phyloP scores from a whole-genome alignment of 441 rosid genomes.

The Pelargonium citronellum region DNA sequence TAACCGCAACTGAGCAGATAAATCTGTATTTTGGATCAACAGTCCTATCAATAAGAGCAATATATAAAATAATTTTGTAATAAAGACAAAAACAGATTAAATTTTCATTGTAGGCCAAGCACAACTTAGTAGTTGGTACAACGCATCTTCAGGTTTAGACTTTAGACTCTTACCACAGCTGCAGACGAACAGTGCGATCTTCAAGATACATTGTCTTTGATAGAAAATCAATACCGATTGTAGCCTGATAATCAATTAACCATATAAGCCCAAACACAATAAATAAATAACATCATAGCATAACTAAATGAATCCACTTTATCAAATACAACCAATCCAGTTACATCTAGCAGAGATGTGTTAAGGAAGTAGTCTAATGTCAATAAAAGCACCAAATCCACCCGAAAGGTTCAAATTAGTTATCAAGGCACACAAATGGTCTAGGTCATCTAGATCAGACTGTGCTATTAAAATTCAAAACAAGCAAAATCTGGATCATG shows the following conservation, averaged over 20 bases:
- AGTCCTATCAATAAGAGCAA: no score
- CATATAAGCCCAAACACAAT: background rate
- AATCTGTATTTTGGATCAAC: background rate
- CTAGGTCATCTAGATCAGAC: no score
- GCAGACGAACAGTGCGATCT: slow-evolving; percentile 51
- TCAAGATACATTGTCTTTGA: slow-evolving; percentile 59
- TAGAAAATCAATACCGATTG: slow-evolving; percentile 60
- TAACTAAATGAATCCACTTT: background rate
- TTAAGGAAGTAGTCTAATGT: no score
- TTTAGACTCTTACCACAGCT: slow-evolving; percentile 56
- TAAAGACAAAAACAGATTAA: background rate
- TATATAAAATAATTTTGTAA: background rate
- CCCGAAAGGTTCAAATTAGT: no score
- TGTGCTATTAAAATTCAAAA: no score
- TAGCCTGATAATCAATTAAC: slow-evolving; percentile 39
- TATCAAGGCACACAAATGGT: background rate
- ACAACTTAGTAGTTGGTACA: background rate
- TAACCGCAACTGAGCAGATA: no score
- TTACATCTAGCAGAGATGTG: no score
- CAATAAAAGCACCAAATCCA: no score
- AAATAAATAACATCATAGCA: slow-evolving; percentile 3
- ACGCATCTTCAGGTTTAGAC: background rate
- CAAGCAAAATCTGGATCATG: no score
- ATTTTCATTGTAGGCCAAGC: background rate
- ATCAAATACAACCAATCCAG: no score